Base-by-base conservation (phyloP, 129 eudicot genomes). In the Ambrosia artemisiifolia region DNA sequence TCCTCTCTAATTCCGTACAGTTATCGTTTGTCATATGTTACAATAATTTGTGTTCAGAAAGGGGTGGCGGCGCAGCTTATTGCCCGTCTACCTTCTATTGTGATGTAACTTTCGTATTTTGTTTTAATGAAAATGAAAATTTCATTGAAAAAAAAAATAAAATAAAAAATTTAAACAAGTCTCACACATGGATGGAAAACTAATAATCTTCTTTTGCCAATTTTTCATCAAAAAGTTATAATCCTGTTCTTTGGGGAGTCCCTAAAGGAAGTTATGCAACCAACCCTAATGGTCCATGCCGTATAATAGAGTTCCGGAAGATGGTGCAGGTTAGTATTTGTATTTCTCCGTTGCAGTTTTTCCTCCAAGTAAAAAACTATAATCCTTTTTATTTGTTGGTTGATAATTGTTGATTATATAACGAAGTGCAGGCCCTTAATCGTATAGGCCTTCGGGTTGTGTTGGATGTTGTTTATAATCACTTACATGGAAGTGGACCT, bases 191-290 rank as follows among this genome's bases (percentile, higher is more conserved):
- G 19, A 51, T 50, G 28, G 51, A 54, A 61, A 54, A 54, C 50
- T 71, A 42, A 51, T 42, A 13, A 24, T 24, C 8, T 28, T 13
- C 20, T 14, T 65, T 57, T 63, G 6, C 47, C 3, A 35, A 14
- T 30, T 28, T 56, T 61, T 16, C 24, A 11, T 61, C 13, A 14
- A 48, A 69, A 76, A 94, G 99, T 11, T 94, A 90, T 83, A 86
- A 94, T 65, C 99, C 94, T 56, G 94, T 94, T 68, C 83, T 90
- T 7, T 94, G 94, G 97, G 99, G 99, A 74, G 96, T 91, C 40
- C 99, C 99, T 34, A 90, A 94, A 76, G 99, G 99, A 90, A 90
- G 99, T 78, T 94, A 90, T 84, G 96, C 97, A 46, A 88, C 87
- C 63, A 62, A 94, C 57, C 91, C 99, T 14, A 83, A 83, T 73